phyloP scores from a whole-genome alignment of 371 early-diverging fungal genomes.

The Mucor mucedo region DNA sequence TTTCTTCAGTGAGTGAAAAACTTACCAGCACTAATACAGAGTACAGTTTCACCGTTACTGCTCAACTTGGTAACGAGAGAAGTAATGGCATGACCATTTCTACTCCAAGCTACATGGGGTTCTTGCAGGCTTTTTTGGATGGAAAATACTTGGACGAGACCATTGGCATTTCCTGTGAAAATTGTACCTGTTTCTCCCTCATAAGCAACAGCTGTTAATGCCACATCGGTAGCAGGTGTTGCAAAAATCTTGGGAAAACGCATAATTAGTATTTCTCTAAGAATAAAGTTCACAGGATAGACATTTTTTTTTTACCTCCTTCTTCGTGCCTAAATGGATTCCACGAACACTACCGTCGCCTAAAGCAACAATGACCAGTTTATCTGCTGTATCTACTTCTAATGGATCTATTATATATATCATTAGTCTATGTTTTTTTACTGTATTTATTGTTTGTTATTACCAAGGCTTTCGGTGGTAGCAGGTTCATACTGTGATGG shows the following conservation, averaged over 20 bases:
- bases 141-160: constrained; percentile 27
- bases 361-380: constrained; percentile 53
- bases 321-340: constrained; percentile 57
- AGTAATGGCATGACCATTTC: constrained; percentile 39
- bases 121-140: constrained; percentile 15
- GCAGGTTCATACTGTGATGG: constrained; percentile 31
- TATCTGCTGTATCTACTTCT: constrained; percentile 60
- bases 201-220: constrained; percentile 35
- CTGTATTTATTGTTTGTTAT: too few relatives aligned
- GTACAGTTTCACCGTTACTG: constrained; percentile 32
- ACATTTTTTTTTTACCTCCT: constrained; percentile 47
- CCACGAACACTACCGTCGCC: constrained; percentile 52
- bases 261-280: neutral
- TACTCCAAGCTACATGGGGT: constrained; percentile 33
- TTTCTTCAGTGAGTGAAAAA: neutral
- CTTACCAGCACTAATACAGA: constrained; percentile 41
- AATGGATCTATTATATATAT: constrained; percentile 39
- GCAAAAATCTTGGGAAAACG: constrained; percentile 30
- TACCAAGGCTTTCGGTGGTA: constrained; percentile 26
- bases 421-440: neutral
- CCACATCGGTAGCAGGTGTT: constrained; percentile 2
- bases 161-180: constrained; percentile 32
- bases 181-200: constrained; percentile 25
- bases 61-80: constrained; percentile 26
- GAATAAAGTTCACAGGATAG: too few relatives aligned